Evolutionary conservation across 2,329 filamentous ascomycete species (phyloP).

Genomic region (Talaromyces sp.): DNA sequence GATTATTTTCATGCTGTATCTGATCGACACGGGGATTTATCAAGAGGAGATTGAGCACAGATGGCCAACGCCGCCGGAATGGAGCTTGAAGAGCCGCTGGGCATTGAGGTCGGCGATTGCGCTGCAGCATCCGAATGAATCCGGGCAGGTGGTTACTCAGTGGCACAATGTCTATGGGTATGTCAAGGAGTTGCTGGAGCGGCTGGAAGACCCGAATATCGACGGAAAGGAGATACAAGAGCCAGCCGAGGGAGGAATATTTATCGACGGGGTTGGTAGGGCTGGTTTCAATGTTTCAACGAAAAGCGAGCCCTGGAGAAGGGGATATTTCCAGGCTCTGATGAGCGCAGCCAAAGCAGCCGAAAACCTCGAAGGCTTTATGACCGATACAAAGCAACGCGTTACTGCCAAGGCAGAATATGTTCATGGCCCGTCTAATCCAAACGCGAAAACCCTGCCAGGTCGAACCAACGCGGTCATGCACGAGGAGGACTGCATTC

Average conservation of each 20-base stretch:
- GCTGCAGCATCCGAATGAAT: slow-evolving; percentile 54
- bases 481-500: slow-evolving; percentile 69
- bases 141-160: slow-evolving; percentile 52
- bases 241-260: slow-evolving; percentile 48
- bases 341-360: slow-evolving; percentile 72
- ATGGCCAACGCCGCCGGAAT: slow-evolving; percentile 79
- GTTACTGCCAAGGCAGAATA: slow-evolving; percentile 67
- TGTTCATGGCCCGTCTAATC: slow-evolving; percentile 79
- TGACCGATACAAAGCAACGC: slow-evolving; percentile 63
- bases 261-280: slow-evolving; percentile 52
- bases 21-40: slow-evolving; percentile 62
- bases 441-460: slow-evolving; percentile 68
- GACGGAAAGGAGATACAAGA: slow-evolving; percentile 65
- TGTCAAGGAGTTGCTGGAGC: slow-evolving; percentile 55
- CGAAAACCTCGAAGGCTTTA: slow-evolving; percentile 76
- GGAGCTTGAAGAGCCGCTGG: slow-evolving; percentile 67
- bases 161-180: slow-evolving; percentile 65
- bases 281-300: slow-evolving; percentile 64
- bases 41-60: slow-evolving; percentile 71
- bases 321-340: slow-evolving; percentile 78
- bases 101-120: slow-evolving; percentile 61
- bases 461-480: slow-evolving; percentile 55
- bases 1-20: slow-evolving; percentile 54
- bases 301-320: slow-evolving; percentile 78
- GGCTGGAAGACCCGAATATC: slow-evolving; percentile 63